Percentiles rank a stretch among this genome's conserved stretches.
Evolutionary conservation across 208 protist genomes (phyloP).

Genomic region (Leishmania braziliensis): DNA sequence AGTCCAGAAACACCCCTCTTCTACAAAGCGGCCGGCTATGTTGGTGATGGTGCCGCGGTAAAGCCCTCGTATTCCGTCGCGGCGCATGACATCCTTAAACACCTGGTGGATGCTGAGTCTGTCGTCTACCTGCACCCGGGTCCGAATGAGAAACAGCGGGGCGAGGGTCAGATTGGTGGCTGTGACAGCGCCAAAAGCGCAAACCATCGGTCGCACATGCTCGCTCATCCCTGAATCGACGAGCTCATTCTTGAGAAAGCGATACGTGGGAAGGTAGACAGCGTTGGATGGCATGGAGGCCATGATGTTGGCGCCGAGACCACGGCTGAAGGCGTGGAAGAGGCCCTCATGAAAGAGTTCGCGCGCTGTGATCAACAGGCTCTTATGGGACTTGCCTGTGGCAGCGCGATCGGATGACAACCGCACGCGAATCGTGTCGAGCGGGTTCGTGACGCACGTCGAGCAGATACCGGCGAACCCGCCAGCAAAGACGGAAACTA

Average conservation of each 20-base stretch:
- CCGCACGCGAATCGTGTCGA: constrained; percentile 89
- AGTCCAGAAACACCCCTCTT: constrained; percentile 89
- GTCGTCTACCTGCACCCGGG: constrained; percentile 86
- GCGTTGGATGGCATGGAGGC: constrained; percentile 90
- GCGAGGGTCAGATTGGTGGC: constrained; percentile 75
- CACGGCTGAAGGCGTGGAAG: constrained; percentile 74
- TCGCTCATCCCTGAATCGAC: constrained; percentile 49
- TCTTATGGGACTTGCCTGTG: constrained; percentile 86
- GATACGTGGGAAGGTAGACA: constrained; percentile 87
- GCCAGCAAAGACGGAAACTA: constrained; percentile 74
- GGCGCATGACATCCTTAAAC: constrained; percentile 61
- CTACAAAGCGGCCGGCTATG: constrained; percentile 81
- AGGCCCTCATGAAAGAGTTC: constrained; percentile 78
- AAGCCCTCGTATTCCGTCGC: constrained; percentile 75
- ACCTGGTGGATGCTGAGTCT: constrained; percentile 76
- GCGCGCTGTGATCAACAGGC: constrained; percentile 55
- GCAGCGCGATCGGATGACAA: constrained; percentile 67
- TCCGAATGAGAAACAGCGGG: constrained; percentile 89
- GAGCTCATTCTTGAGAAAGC: constrained; percentile 65
- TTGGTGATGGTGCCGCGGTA: constrained; percentile 90
- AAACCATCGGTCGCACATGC: constrained; percentile 51
- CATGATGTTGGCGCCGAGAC: constrained; percentile 86
- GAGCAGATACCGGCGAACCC: constrained; percentile 88
- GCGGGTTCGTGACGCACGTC: constrained; percentile 88
- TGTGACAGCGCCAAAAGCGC: constrained; percentile 76